Conservation (phyloP, 345 rosid genomes). For the Dipteronia sinensis region DNA sequence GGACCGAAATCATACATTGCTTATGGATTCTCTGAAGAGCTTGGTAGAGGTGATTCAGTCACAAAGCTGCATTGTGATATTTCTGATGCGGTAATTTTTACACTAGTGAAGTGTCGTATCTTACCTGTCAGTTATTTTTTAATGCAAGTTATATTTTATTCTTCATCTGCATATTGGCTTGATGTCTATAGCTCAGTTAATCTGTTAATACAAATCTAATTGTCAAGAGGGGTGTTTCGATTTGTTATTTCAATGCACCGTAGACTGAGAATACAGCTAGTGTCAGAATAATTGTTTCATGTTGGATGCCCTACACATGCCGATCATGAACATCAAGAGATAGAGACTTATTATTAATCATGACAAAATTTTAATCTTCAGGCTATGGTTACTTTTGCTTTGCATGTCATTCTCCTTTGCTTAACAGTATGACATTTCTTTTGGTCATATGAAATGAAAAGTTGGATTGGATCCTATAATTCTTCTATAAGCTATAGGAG, state of each 20-base stretch:
- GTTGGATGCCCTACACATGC: neutral
- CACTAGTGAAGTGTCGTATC: neutral
- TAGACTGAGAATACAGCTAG: neutral
- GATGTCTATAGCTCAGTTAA: neutral
- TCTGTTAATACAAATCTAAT: neutral
- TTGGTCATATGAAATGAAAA: neutral
- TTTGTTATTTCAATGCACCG: too few species aligned
- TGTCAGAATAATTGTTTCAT: neutral
- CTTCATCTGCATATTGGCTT: neutral
- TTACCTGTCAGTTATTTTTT: neutral
- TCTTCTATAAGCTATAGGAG: neutral
- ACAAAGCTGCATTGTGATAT: slow-evolving; percentile 71
- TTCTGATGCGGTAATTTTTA: slow-evolving; percentile 60
- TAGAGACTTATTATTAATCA: neutral
- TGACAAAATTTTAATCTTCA: neutral
- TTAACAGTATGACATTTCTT: neutral
- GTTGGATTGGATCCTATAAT: neutral
- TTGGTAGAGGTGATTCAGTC: slow-evolving; percentile 73
- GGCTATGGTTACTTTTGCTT: slow-evolving; percentile 1
- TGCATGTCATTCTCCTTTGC: neutral
- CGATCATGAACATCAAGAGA: neutral
- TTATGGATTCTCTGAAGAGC: slow-evolving; percentile 52
- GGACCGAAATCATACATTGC: slow-evolving; percentile 66
- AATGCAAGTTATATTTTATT: neutral
- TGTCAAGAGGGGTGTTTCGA: neutral